Percentiles rank a stretch among this genome's conserved stretches.
Evolutionary conservation across 441 rosid species (phyloP).

Genomic region (Euphorbia corollata): DNA sequence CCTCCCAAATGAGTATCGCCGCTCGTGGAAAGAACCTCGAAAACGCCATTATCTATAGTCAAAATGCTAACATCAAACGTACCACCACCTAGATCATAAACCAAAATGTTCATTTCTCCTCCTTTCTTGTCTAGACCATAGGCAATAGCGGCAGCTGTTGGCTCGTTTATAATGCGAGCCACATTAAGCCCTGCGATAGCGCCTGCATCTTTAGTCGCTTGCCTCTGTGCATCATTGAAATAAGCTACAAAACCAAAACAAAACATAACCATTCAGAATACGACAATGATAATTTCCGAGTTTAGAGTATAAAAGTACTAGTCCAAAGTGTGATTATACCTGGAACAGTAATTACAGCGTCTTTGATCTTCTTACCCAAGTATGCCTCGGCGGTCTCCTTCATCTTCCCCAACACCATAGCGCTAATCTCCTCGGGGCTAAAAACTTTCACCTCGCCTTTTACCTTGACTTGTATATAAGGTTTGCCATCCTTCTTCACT

Average conservation of each 20-base stretch:
- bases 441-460: slow-evolving; percentile 51
- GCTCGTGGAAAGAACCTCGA: slow-evolving; percentile 52
- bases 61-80: slow-evolving; percentile 54
- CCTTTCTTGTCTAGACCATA: slow-evolving; percentile 51
- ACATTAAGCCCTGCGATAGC: slow-evolving; percentile 52
- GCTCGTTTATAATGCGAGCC: slow-evolving; percentile 51
- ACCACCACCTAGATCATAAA: slow-evolving; percentile 55
- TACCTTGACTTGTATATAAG: slow-evolving; percentile 45
- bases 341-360: slow-evolving; percentile 60
- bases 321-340: slow-evolving; percentile 23
- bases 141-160: slow-evolving; percentile 56
- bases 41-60: slow-evolving; percentile 48
- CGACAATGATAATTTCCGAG: no score
- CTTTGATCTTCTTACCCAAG: slow-evolving; percentile 46
- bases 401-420: slow-evolving; percentile 56
- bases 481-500: slow-evolving; percentile 50
- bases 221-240: slow-evolving; percentile 59
- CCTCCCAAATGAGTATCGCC: slow-evolving; percentile 61
- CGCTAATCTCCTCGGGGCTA: slow-evolving; percentile 60
- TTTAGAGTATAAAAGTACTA: no score
- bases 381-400: slow-evolving; percentile 56
- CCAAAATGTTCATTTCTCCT: slow-evolving; percentile 38
- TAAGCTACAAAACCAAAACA: slow-evolving; percentile 33
- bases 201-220: slow-evolving; percentile 55
- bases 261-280: background rate